A percentile compares a stretch with the other conserved stretches of the same genome.
phyloP scores from a whole-genome alignment of 75 land plant genomes.

The Azolla pinnata region DNA sequence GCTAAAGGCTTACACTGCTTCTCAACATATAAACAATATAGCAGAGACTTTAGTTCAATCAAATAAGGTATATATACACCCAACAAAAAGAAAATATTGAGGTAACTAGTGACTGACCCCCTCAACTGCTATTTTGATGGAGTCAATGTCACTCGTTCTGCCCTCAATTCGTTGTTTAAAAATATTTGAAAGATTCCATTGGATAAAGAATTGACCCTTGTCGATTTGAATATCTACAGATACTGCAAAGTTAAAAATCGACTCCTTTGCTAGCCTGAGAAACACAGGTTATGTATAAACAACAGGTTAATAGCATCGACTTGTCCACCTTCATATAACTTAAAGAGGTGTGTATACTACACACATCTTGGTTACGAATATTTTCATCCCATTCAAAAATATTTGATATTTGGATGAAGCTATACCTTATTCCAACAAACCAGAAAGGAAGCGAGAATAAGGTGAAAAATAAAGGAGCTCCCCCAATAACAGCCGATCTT shows the following conservation, averaged over 20 bases:
- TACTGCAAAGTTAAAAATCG: constrained; percentile 23
- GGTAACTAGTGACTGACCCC: constrained; percentile 26
- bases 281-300: not conserved
- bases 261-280: constrained; percentile 28
- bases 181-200: constrained; percentile 22
- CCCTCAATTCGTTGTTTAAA: constrained; percentile 30
- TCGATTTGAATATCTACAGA: constrained; percentile 20
- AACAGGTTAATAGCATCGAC: not conserved
- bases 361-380: too few relatives aligned
- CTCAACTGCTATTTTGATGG: constrained; percentile 22
- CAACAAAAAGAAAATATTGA: constrained; percentile 2
- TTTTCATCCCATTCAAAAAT: not conserved
- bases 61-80: too few relatives aligned
- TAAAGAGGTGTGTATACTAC: not conserved
- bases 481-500: constrained; percentile 28
- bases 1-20: too few relatives aligned
- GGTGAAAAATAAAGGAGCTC: constrained; percentile 34
- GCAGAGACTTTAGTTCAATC: too few relatives aligned
- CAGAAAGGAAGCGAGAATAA: constrained; percentile 42
- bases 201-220: constrained; percentile 17
- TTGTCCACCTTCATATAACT: not conserved
- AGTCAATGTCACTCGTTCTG: constrained; percentile 19
- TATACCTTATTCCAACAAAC: constrained; percentile 36
- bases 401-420: not conserved
- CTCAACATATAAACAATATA: too few relatives aligned